A percentile compares a stretch with the other conserved stretches of the same genome.
Conservation (phyloP, 2,329 filamentous ascomycete species). For the Grosmannia clavigera region DNA sequence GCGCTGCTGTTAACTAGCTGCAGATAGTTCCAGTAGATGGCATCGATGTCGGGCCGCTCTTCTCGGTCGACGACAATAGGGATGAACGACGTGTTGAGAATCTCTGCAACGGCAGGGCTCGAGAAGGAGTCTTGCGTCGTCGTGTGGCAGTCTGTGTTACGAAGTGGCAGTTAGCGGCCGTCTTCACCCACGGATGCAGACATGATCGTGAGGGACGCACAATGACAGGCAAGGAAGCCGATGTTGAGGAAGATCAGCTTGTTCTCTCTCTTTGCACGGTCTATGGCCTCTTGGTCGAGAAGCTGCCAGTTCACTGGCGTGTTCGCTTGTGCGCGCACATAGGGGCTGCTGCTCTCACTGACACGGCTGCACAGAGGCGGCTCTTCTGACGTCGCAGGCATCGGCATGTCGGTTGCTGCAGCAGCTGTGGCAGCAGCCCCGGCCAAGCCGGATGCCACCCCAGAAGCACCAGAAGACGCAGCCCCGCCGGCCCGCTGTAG, state of each 20-base stretch:
- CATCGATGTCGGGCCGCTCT: conserved; percentile 84
- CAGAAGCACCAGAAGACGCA: conserved; percentile 7
- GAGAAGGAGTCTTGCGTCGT: conserved; percentile 90
- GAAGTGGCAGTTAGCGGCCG: neutral
- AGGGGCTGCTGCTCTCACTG: conserved; percentile 33
- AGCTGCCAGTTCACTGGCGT: conserved; percentile 89
- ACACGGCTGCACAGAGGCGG: conserved; percentile 24
- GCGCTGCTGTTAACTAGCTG: conserved; percentile 83
- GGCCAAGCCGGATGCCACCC: conserved; percentile 5
- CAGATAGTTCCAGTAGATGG: conserved; percentile 97
- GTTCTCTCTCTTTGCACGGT: conserved; percentile 67
- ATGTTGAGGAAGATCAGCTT: conserved; percentile 88
- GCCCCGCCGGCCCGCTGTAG: conserved; percentile 13
- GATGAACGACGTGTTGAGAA: conserved; percentile 80
- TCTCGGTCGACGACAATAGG: conserved; percentile 90
- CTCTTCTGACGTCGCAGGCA: conserved; percentile 1
- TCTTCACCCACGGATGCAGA: neutral
- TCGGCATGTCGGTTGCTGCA: neutral
- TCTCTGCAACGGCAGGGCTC: conserved; percentile 63
- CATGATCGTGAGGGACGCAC: conserved; percentile 28
- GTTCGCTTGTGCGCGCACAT: conserved; percentile 58
- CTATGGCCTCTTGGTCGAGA: conserved; percentile 65
- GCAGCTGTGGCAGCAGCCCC: neutral
- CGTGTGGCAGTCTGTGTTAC: conserved; percentile 61
- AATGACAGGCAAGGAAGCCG: conserved; percentile 91